Percentiles rank a stretch among this genome's conserved stretches.
Conservation (phyloP, 345 rosid species). For the Punica granatum region DNA sequence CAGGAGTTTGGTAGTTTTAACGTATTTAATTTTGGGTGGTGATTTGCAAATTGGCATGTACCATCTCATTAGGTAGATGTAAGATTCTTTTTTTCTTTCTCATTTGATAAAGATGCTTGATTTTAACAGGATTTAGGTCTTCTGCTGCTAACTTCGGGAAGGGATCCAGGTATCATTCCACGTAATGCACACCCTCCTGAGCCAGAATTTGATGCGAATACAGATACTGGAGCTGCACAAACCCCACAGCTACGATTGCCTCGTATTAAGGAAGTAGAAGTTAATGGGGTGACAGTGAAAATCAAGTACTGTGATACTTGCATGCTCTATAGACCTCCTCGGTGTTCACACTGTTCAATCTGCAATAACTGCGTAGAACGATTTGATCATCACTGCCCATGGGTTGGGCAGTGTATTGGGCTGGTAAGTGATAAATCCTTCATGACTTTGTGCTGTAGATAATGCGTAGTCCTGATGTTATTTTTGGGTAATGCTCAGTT, state of each 20-base stretch:
- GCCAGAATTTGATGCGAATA: slow-evolving; percentile 62
- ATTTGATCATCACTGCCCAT: slow-evolving; percentile 99
- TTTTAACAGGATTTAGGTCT: slow-evolving; percentile 66
- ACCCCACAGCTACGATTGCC: slow-evolving; percentile 79
- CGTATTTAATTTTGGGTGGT: too few relatives aligned
- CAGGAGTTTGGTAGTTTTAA: too few relatives aligned
- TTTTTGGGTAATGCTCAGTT: neutral
- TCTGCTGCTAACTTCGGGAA: slow-evolving; percentile 86
- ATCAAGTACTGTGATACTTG: slow-evolving; percentile 95
- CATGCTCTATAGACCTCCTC: slow-evolving; percentile 96
- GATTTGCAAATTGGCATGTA: too few relatives aligned
- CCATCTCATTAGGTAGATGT: too few relatives aligned
- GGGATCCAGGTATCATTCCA: slow-evolving; percentile 97
- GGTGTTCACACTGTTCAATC: slow-evolving; percentile 98
- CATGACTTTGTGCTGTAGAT: neutral
- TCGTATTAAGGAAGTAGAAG: slow-evolving; percentile 76
- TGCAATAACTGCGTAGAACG: slow-evolving; percentile 96
- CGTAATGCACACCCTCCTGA: slow-evolving; percentile 97
- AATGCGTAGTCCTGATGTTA: neutral
- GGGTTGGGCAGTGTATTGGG: slow-evolving; percentile 99
- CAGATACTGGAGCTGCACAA: slow-evolving; percentile 57
- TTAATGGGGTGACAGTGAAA: slow-evolving; percentile 71
- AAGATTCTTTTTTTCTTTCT: too few relatives aligned
- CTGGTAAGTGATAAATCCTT: slow-evolving; percentile 41
- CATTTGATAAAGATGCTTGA: slow-evolving; percentile 3